phyloP scores from a whole-genome alignment of 441 rosid species.

The Brassica hybrid region DNA sequence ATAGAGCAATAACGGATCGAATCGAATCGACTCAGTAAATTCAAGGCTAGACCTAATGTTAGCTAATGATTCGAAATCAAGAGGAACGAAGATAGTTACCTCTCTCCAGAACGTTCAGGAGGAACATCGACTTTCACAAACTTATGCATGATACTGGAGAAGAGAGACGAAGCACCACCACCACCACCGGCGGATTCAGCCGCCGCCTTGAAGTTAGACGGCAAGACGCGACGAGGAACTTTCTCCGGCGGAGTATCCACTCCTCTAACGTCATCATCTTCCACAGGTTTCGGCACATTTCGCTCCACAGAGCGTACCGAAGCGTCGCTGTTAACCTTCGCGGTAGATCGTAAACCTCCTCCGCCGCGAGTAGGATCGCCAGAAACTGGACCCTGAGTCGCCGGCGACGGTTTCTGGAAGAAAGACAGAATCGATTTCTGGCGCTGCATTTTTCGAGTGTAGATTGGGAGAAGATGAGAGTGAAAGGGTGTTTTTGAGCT shows the following conservation, averaged over 20 bases:
- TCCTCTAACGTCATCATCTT: slow-evolving; percentile 57
- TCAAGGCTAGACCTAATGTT: slow-evolving; percentile 22
- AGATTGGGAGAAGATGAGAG: neutral
- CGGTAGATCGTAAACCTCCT: slow-evolving; percentile 36
- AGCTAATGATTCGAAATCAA: neutral
- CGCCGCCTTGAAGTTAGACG: slow-evolving; percentile 41
- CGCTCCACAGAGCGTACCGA: slow-evolving; percentile 36
- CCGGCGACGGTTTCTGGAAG: slow-evolving; percentile 67
- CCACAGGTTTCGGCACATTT: slow-evolving; percentile 36
- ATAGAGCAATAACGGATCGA: neutral
- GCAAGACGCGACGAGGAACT: slow-evolving; percentile 73
- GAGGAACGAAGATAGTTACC: slow-evolving; percentile 47
- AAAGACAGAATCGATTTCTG: slow-evolving; percentile 83
- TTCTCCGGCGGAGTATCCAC: slow-evolving; percentile 97
- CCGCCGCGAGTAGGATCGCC: slow-evolving; percentile 36
- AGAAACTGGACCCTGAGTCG: slow-evolving; percentile 37
- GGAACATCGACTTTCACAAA: slow-evolving; percentile 68
- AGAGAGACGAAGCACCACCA: slow-evolving; percentile 64
- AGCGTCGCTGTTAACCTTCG: slow-evolving; percentile 33
- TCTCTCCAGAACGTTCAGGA: slow-evolving; percentile 45
- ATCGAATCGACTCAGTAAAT: neutral
- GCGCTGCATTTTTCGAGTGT: slow-evolving; percentile 67
- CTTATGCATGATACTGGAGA: slow-evolving; percentile 90
- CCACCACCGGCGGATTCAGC: slow-evolving; percentile 43
- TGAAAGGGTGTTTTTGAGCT: slow-evolving; percentile 8